phyloP scores from a whole-genome alignment of 2,329 filamentous ascomycete species.

The Fusarium buxicola region DNA sequence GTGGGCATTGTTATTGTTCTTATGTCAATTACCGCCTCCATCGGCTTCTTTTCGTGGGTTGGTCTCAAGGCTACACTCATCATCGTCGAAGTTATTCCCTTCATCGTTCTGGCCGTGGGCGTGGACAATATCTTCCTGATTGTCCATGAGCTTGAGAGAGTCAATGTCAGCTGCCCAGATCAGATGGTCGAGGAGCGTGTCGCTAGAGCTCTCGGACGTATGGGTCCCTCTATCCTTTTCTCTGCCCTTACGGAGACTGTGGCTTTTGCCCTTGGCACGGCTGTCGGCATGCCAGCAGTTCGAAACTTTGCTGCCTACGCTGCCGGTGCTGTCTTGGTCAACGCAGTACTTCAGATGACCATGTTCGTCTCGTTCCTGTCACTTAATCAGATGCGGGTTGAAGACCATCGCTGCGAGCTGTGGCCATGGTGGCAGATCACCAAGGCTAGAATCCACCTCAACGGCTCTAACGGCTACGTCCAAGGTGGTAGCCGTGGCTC shows the following conservation, averaged over 20 bases:
- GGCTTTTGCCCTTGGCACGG: slow-evolving; percentile 90
- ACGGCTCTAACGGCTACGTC: slow-evolving; percentile 65
- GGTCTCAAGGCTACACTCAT: slow-evolving; percentile 96
- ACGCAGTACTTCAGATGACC: slow-evolving; percentile 95
- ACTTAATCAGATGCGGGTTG: slow-evolving; percentile 90
- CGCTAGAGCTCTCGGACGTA: slow-evolving; percentile 88
- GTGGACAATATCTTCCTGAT: slow-evolving; percentile 99
- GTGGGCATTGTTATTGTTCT: slow-evolving; percentile 94
- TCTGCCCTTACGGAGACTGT: slow-evolving; percentile 95
- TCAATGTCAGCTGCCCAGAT: slow-evolving; percentile 92
- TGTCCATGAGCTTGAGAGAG: slow-evolving; percentile 96
- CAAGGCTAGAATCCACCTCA: slow-evolving; percentile 76
- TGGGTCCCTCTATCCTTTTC: slow-evolving; percentile 95
- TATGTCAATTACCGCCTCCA: slow-evolving; percentile 96
- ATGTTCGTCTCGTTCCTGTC: slow-evolving; percentile 95
- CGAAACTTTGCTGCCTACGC: slow-evolving; percentile 98
- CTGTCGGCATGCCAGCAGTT: slow-evolving; percentile 97
- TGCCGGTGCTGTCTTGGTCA: slow-evolving; percentile 95
- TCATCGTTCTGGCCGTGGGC: slow-evolving; percentile 94
- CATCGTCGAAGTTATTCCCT: slow-evolving; percentile 98
- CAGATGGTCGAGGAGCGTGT: slow-evolving; percentile 88
- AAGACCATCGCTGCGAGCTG: slow-evolving; percentile 89
- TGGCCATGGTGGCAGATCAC: slow-evolving; percentile 89
- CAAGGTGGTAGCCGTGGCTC: slow-evolving; percentile 70
- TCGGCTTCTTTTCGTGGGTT: slow-evolving; percentile 91